Percentiles rank a stretch among this genome's conserved stretches.
These are phyloP conservation scores for Phoenix dactylifera DNA, from an alignment of 176 grass and related monocot genomes.

Conservation along the genomic window DNA sequence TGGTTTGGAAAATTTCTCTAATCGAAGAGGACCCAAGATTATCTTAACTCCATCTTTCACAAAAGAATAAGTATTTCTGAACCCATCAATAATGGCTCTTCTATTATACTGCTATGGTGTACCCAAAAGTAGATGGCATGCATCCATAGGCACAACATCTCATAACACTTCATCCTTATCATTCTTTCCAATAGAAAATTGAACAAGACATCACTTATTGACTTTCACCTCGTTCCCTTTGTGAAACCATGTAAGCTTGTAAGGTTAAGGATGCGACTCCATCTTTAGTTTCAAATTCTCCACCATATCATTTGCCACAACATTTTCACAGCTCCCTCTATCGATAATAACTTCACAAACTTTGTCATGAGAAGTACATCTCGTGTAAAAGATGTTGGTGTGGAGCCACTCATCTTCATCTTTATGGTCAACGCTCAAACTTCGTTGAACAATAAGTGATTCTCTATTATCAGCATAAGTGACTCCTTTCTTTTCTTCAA, in stretches of 20 bases:
- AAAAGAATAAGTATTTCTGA: slow-evolving; percentile 15
- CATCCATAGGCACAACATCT: not conserved
- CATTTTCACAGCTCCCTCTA: not conserved
- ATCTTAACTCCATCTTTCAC: not conserved
- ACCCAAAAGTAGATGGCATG: not conserved
- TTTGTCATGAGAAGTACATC: not conserved
- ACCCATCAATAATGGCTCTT: slow-evolving; percentile 6
- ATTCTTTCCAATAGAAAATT: not conserved
- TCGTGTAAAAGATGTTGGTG: not conserved
- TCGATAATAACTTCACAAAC: not conserved
- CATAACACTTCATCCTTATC: not conserved
- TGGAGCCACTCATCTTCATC: no score
- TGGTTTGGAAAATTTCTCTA: not conserved
- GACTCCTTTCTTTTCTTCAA: no score
- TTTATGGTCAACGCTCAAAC: no score
- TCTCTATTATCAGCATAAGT: no score
- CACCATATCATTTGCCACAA: not conserved
- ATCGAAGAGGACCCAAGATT: not conserved
- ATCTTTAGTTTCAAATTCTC: not conserved
- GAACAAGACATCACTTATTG: not conserved
- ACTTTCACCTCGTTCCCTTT: not conserved
- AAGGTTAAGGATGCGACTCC: not conserved
- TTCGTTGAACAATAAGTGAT: no score
- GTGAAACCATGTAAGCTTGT: not conserved
- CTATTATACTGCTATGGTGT: not conserved